These are phyloP conservation scores for Blastobotrys ciferrii DNA, from an alignment of 1,139 yeast species.

Conservation along the genomic window DNA sequence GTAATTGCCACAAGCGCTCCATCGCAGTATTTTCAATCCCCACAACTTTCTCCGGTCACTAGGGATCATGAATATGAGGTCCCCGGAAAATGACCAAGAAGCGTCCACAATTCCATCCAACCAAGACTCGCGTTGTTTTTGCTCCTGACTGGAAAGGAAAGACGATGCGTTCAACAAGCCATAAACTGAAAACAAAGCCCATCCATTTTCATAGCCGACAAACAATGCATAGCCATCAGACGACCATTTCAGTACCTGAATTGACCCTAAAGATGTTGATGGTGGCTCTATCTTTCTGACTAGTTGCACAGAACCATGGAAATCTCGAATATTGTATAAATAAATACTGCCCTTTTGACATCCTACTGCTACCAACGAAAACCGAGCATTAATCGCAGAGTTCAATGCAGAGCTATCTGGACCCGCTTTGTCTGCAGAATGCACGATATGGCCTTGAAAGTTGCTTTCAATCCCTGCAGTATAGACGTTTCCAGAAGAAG, in stretches of 20 bases:
- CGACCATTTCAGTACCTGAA: constrained; percentile 35
- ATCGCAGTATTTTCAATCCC: constrained; percentile 32
- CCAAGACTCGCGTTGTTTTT: constrained; percentile 32
- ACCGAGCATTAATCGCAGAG: constrained; percentile 39
- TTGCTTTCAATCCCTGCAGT: constrained; percentile 14
- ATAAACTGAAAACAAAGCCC: constrained; percentile 41
- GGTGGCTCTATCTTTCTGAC: constrained; percentile 33
- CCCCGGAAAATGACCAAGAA: constrained; percentile 37
- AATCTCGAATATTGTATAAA: constrained; percentile 37
- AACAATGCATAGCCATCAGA: constrained; percentile 38
- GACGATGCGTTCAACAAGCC: constrained; percentile 39
- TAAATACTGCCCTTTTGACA: constrained; percentile 33
- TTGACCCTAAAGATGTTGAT: constrained; percentile 32
- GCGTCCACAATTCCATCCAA: constrained; percentile 34
- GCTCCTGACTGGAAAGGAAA: constrained; percentile 29
- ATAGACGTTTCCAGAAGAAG: constrained; percentile 18
- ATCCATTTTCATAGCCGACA: constrained; percentile 39
- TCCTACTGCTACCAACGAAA: constrained; percentile 38
- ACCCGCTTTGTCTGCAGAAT: constrained; percentile 19
- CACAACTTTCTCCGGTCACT: constrained; percentile 24
- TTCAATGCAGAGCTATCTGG: constrained; percentile 28
- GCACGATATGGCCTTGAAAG: constrained; percentile 27
- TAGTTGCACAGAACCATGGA: constrained; percentile 33
- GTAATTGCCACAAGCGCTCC: constrained; percentile 35
- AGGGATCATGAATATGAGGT: constrained; percentile 27